Conservation (phyloP, 2,329 filamentous ascomycete genomes). For the Pestalotiopsis fici region DNA sequence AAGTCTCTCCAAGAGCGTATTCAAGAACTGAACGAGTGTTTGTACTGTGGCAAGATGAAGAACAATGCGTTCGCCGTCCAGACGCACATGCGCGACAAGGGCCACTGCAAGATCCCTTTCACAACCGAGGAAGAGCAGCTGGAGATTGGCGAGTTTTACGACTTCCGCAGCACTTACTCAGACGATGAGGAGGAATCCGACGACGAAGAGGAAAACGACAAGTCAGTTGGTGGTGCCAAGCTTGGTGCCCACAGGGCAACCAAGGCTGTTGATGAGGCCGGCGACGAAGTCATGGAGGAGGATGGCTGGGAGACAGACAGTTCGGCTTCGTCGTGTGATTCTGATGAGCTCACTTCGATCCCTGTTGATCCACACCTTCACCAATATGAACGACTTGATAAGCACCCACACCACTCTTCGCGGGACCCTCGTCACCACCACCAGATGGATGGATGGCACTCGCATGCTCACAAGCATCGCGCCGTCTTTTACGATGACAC, state of each 20-base stretch:
- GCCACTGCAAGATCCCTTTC: conserved; percentile 96
- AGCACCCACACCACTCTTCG: conserved; percentile 75
- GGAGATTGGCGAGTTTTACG: conserved; percentile 94
- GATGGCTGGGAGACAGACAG: conserved; percentile 95
- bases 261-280: conserved; percentile 53
- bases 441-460: conserved; percentile 77
- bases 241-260: conserved; percentile 61
- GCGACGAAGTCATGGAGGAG: conserved; percentile 55
- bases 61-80: conserved; percentile 79
- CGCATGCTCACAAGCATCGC: conserved; percentile 76
- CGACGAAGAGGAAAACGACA: conserved; percentile 55
- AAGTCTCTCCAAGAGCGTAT: conserved; percentile 79
- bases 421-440: conserved; percentile 72
- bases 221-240: conserved; percentile 65
- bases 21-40: conserved; percentile 76
- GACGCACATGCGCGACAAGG: conserved; percentile 96
- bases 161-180: conserved; percentile 94
- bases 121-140: conserved; percentile 86
- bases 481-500: conserved; percentile 90
- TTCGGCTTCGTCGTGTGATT: conserved; percentile 84
- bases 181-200: conserved; percentile 61
- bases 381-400: conserved; percentile 71
- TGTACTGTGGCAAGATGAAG: conserved; percentile 85
- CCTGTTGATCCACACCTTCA: conserved; percentile 73
- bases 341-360: conserved; percentile 78